A percentile compares a stretch with the other conserved stretches of the same genome.
Conservation (phyloP, 2,329 filamentous ascomycete species). For the Rutstroemia sp. region DNA sequence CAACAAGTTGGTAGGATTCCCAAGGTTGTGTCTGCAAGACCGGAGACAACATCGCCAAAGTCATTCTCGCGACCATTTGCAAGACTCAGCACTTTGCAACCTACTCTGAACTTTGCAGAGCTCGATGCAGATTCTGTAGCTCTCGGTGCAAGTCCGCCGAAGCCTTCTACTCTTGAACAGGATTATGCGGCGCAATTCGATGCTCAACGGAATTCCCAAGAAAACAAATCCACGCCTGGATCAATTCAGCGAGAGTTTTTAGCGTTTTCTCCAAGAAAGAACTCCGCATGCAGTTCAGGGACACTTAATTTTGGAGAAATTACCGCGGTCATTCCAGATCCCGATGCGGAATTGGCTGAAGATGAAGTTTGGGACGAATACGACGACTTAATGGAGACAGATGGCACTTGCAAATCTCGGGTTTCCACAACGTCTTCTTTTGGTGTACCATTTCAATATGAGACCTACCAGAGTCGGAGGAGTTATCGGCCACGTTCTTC, state of each 20-base stretch:
- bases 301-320: conserved; percentile 49
- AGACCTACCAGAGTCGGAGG: conserved; percentile 35
- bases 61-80: conserved; percentile 85
- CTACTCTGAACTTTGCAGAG: conserved; percentile 24
- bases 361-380: conserved; percentile 96
- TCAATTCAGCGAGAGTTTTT: conserved; percentile 53
- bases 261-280: conserved; percentile 56
- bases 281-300: conserved; percentile 62
- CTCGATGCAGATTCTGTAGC: conserved; percentile 38
- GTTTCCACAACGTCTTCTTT: conserved; percentile 49
- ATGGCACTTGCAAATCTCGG: conserved; percentile 36
- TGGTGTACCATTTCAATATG: conserved; percentile 48
- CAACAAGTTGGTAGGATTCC: conserved; percentile 83
- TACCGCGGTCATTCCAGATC: conserved; percentile 58
- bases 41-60: conserved; percentile 60
- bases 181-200: background rate
- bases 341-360: conserved; percentile 64
- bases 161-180: conserved; percentile 19
- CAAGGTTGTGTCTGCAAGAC: conserved; percentile 64
- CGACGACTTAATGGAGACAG: conserved; percentile 75
- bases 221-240: conserved; percentile 14
- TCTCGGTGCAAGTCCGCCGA: conserved; percentile 37
- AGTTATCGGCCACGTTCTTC: background rate
- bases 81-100: conserved; percentile 40
- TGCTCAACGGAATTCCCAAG: conserved; percentile 17